Base-by-base conservation (phyloP, 2,329 filamentous ascomycete genomes). In the Trichoderma asperellum region DNA sequence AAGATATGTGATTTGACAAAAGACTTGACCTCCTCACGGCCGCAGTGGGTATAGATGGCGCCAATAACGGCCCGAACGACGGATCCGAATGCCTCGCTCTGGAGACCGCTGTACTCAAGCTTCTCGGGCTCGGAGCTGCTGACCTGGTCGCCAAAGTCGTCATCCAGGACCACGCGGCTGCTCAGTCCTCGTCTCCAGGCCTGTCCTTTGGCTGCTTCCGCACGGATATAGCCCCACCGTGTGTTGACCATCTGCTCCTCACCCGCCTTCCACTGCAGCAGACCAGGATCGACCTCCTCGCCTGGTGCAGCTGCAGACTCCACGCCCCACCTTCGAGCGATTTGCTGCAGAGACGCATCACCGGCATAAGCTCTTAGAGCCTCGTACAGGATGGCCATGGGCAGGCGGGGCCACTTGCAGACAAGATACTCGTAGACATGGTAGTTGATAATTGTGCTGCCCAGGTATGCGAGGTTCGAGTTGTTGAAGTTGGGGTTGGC, bases 281-380 rank as follows among this genome's bases (percentile, higher is more conserved):
- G 84, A 6, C 95, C 96, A 0, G 94, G 91, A 78, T 99, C 96
- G 68, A 98, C 94, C 82, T 98, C 95, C 70, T 88, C 88, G 62
- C 95, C 96, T 0, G 96, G 96, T 24, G 89, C 91, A 12, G 92
- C 92, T n/a, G 93, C 95, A 55, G 85, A 82, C 79, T 98, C 95
- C 18, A 98, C 89, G 81, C 96, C 96, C 96, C 96, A 99, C 82
- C 96, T 92, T 71, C 86, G 84, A 18, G 92, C 89, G 73, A 98
- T 87, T 24, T 89, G 84, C 63, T 90, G 84, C 58, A 98, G 85
- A 0, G 94, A 89, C 73, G 89, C 88, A 6, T 88, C 86, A 5
- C 96, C 96, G 58, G 90, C 87, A 78, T 93, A 98, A 58, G 92
- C 94, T 76, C 91, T 90, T 83, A 97, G 90, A 37, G 93, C 91